Conservation (phyloP, 345 rosid genomes). For the Barbarea vulgaris region DNA sequence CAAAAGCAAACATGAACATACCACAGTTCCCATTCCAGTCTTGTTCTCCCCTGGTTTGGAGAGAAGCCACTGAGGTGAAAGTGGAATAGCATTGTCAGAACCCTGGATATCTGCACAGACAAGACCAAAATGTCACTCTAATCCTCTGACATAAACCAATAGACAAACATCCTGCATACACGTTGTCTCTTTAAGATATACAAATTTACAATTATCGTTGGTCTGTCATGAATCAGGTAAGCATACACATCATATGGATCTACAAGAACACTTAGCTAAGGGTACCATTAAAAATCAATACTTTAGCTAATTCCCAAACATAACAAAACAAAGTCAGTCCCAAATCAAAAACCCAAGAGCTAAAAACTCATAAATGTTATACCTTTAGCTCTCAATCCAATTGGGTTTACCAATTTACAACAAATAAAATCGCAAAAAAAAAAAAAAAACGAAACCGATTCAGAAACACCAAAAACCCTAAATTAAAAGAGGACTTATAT, state of each 20-base stretch:
- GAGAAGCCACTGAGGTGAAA: conserved; percentile 99
- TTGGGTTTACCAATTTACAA: neutral
- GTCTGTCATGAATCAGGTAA: neutral
- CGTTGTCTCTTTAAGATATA: neutral
- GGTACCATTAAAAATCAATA: neutral
- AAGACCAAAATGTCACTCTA: conserved; percentile 29
- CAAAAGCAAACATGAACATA: conserved; percentile 44
- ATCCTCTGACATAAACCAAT: conserved; percentile 16
- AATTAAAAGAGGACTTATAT: neutral
- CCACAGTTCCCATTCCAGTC: conserved; percentile 74
- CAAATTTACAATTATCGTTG: neutral
- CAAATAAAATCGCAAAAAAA: neutral
- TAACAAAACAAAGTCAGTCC: neutral
- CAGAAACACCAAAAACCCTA: conserved; percentile 34
- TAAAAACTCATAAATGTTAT: neutral
- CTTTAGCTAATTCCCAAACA: neutral
- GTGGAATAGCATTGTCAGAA: conserved; percentile 80
- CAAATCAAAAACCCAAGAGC: conserved; percentile 25
- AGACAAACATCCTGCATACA: neutral
- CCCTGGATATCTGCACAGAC: conserved; percentile 71
- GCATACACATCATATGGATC: conserved; percentile 15
- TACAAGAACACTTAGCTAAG: conserved; percentile 1
- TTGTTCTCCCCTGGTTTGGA: conserved; percentile 84
- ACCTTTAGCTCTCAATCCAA: neutral
- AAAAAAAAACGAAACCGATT: neutral